Conservation (phyloP, 2,329 filamentous ascomycete genomes). For the Periconia sp. region DNA sequence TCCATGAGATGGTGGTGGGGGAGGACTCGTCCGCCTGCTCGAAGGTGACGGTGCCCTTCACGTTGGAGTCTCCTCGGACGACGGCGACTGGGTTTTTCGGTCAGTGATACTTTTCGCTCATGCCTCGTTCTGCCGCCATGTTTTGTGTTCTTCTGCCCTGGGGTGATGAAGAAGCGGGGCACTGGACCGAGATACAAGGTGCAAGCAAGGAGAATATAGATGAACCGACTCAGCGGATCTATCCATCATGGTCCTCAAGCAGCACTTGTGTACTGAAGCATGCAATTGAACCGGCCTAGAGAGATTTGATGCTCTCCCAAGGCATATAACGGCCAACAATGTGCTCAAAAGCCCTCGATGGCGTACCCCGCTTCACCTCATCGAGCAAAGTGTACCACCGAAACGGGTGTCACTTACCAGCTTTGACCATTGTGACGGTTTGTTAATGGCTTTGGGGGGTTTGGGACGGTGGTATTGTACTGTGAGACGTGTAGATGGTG, state of each 20-base stretch:
- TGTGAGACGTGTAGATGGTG: constrained; percentile 14
- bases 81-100: constrained; percentile 70
- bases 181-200: not conserved
- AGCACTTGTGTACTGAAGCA: not conserved
- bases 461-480: constrained; percentile 3
- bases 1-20: constrained; percentile 85
- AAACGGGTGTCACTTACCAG: constrained; percentile 65
- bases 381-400: constrained; percentile 19
- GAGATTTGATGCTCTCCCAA: not conserved
- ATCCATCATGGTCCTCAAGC: not conserved
- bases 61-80: constrained; percentile 95
- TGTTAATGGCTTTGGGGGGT: constrained; percentile 20
- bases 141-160: no score
- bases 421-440: constrained; percentile 94
- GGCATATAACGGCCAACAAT: constrained; percentile 44
- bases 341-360: constrained; percentile 61
- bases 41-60: constrained; percentile 91
- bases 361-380: constrained; percentile 39
- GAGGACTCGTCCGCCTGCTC: constrained; percentile 83
- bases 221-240: not conserved
- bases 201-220: constrained; percentile 23
- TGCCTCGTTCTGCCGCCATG: not conserved
- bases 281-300: constrained; percentile 21
- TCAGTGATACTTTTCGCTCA: constrained; percentile 4
- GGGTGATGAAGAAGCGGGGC: not conserved